Evolutionary conservation across 179 eudicot genomes (phyloP).

Genomic region (Corrigiola litoralis): DNA sequence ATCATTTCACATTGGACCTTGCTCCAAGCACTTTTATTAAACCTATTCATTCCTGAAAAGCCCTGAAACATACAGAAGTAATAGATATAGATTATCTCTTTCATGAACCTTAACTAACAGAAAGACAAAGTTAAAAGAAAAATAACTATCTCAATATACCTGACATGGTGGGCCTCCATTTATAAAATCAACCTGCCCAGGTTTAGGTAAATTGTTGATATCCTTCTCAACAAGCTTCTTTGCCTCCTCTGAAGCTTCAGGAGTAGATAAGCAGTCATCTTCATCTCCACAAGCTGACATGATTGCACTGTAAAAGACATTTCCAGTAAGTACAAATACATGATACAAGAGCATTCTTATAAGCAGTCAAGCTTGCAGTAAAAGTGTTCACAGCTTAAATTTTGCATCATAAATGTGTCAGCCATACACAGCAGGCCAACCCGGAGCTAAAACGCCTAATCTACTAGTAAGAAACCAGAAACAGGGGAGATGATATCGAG

Average conservation of each 20-base stretch:
- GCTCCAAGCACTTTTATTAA: constrained; percentile 88
- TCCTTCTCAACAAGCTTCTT: constrained; percentile 52
- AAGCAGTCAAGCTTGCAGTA: background rate
- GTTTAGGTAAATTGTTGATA: constrained; percentile 55
- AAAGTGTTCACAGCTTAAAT: background rate
- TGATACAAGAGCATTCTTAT: background rate
- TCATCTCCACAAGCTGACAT: constrained; percentile 80
- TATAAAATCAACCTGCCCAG: constrained; percentile 92
- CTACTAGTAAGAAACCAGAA: background rate
- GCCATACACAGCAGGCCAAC: background rate
- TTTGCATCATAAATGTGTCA: background rate
- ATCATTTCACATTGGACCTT: constrained; percentile 99
- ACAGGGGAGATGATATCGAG: background rate
- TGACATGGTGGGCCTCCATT: constrained; percentile 99
- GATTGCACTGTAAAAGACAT: constrained; percentile 47
- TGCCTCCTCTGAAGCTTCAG: constrained; percentile 70
- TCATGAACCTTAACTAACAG: too few relatives aligned
- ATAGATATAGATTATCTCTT: background rate
- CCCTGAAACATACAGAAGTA: constrained; percentile 52
- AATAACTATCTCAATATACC: constrained; percentile 32
- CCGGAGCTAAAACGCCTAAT: background rate
- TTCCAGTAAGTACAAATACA: constrained; percentile 4
- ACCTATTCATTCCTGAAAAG: constrained; percentile 98
- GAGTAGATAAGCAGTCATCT: constrained; percentile 72
- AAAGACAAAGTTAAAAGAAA: background rate